Evolutionary conservation across 2,329 filamentous ascomycete species (phyloP), one percentile per base, ranked within the genome.

Genomic region (Epichloe sylvatica): DNA sequence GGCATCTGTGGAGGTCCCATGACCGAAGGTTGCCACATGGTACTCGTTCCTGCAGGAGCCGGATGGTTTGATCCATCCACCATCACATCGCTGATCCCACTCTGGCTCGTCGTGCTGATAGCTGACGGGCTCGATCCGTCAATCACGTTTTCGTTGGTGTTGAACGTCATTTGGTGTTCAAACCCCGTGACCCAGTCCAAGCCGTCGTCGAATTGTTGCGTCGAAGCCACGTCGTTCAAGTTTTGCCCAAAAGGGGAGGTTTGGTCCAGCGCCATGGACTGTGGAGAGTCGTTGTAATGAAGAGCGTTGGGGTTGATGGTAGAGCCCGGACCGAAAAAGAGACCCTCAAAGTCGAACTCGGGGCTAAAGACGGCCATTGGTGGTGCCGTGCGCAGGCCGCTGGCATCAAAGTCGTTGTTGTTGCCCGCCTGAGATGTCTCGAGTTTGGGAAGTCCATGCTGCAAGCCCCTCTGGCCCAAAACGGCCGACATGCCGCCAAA

Each of bases 121-220:
- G 89, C 89, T 8, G 92, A 97, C 15, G 92, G 92, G 13, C 92
- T 97, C 11, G 92, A 97, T 52, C 86, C 89, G 59, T 95, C 91
- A 49, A 96, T 78, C 30, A 86, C 88, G 56, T 82, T 84, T 58
- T 95, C 89, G 59, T 84, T 84, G 49, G 73, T 70, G 58, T 75
- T 76, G 63, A 88, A 81, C 7, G 78, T 78, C 73, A 91, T 79
- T 43, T 85, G 80, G 59, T 83, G 80, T 55, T 92, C 87, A 63
- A 94, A 86, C 21, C 84, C 84, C 52, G 83, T 83, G 54, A 79
- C 61, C 89, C 89, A 97, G 59, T 89, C 85, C 63, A 92, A 87
- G 57, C 74, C 78, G 56, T 91, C 85, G 47, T 95, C 89, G 55
- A 84, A 67, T n/a, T 74, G 69, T 56, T 78, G 77, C 49, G 67